phyloP scores from a whole-genome alignment of 768 basidiomycete species.

The Calocybe cyanea region DNA sequence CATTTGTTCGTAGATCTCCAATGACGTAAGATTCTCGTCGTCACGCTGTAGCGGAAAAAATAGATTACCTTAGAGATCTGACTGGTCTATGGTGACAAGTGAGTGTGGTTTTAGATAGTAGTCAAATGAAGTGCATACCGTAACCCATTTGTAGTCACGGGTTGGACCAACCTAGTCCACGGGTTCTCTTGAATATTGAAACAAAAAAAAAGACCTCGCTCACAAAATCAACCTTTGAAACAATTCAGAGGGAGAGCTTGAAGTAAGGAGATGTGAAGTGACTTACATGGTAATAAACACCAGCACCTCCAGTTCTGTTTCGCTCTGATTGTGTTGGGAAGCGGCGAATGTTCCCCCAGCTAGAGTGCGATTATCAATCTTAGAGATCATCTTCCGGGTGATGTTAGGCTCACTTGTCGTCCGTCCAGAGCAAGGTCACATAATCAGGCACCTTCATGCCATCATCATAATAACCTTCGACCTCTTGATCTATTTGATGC shows the following conservation, averaged over 20 bases:
- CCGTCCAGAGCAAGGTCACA: constrained; percentile 62
- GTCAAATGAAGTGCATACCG: constrained; percentile 27
- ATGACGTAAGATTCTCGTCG: neutral
- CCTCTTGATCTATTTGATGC: constrained; percentile 44
- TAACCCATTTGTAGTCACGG: constrained; percentile 70
- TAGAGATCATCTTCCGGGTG: neutral
- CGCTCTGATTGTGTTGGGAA: constrained; percentile 50
- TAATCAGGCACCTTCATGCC: constrained; percentile 61
- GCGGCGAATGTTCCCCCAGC: constrained; percentile 69
- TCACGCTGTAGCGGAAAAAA: neutral
- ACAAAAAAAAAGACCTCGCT: constrained; percentile 8
- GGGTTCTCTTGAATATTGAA: no score
- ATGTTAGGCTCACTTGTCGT: constrained; percentile 51
- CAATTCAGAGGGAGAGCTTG: neutral
- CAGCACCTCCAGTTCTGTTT: constrained; percentile 62
- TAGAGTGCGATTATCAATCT: constrained; percentile 15
- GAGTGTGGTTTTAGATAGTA: neutral
- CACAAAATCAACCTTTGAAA: constrained; percentile 44
- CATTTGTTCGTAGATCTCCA: constrained; percentile 65
- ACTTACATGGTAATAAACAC: constrained; percentile 64
- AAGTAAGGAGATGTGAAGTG: neutral
- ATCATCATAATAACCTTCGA: constrained; percentile 62
- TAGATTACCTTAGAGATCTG: constrained; percentile 44
- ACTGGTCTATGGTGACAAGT: constrained; percentile 31
- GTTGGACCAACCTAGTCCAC: constrained; percentile 51